Conservation (phyloP, 2,329 filamentous ascomycete genomes). For the Hypoxylon rubiginosum region DNA sequence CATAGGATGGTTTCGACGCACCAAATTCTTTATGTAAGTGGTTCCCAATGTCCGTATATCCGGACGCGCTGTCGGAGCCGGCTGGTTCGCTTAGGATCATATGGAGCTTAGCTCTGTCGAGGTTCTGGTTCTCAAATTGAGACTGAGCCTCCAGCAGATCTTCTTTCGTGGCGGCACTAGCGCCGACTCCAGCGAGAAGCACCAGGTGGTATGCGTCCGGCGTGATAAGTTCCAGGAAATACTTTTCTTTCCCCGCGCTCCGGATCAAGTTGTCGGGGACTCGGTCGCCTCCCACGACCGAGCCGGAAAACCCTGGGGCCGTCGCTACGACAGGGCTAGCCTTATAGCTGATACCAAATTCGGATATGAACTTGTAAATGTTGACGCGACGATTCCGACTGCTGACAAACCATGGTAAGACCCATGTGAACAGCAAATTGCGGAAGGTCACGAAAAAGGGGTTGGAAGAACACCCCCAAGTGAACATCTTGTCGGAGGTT, state of each 20-base stretch:
- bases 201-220: conserved; percentile 45
- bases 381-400: conserved; percentile 41
- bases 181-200: conserved; percentile 46
- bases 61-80: conserved; percentile 11
- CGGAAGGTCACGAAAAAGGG: conserved; percentile 55
- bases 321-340: conserved; percentile 52
- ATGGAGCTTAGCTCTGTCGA: conserved; percentile 38
- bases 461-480: conserved; percentile 53
- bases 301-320: conserved; percentile 48
- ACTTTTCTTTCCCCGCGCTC: conserved; percentile 33
- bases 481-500: conserved; percentile 58
- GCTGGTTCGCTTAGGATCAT: conserved; percentile 37
- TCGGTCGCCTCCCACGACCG: conserved; percentile 62
- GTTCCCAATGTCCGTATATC: conserved; percentile 44
- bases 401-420: conserved; percentile 54
- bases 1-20: conserved; percentile 42
- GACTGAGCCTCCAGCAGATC: conserved; percentile 30
- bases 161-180: conserved; percentile 29
- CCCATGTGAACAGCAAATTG: conserved; percentile 55
- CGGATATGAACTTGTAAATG: conserved; percentile 55
- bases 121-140: conserved; percentile 12
- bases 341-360: conserved; percentile 58
- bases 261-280: conserved; percentile 54
- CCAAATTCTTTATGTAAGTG: conserved; percentile 46
- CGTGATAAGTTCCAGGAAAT: conserved; percentile 44